Evolutionary conservation across 1,139 yeast species (phyloP).

Genomic region (Diutina pseudorugosa): DNA sequence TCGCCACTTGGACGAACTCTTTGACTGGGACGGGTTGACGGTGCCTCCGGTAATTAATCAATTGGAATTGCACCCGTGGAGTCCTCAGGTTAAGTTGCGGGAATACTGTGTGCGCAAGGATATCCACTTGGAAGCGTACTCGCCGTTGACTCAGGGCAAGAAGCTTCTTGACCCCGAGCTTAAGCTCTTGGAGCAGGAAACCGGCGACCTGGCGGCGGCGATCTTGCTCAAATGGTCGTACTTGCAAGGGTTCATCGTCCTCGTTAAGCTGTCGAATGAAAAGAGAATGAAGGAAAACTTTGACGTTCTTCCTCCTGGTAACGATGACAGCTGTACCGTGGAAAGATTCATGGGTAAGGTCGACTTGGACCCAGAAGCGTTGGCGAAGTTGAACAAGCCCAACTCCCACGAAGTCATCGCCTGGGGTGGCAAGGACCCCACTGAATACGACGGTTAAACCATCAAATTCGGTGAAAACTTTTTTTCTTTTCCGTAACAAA

Average conservation of each 20-base stretch:
- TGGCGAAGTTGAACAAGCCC: conserved; percentile 22
- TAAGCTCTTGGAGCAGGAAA: conserved; percentile 16
- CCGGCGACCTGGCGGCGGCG: conserved; percentile 14
- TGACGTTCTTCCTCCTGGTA: conserved; percentile 20
- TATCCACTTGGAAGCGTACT: conserved; percentile 43
- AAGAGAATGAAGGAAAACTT: conserved; percentile 33
- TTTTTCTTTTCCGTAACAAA: background rate
- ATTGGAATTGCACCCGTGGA: conserved; percentile 69
- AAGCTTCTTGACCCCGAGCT: conserved; percentile 41
- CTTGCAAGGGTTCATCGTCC: conserved; percentile 51
- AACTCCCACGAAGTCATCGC: conserved; percentile 19
- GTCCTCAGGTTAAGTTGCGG: conserved; percentile 53
- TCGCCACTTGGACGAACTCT: background rate
- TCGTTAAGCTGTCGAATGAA: conserved; percentile 54
- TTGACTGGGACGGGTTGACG: conserved; percentile 23
- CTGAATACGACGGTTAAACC: conserved; percentile 7
- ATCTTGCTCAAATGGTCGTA: conserved; percentile 34
- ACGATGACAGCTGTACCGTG: conserved; percentile 13
- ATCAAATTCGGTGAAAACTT: background rate
- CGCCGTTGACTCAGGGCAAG: conserved; percentile 55
- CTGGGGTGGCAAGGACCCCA: conserved; percentile 18
- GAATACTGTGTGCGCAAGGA: conserved; percentile 30
- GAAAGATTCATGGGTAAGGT: conserved; percentile 18
- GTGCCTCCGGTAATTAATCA: conserved; percentile 51
- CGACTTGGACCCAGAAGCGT: conserved; percentile 21